Base-by-base conservation (phyloP, 441 rosid genomes). In the Eruca vesicaria region DNA sequence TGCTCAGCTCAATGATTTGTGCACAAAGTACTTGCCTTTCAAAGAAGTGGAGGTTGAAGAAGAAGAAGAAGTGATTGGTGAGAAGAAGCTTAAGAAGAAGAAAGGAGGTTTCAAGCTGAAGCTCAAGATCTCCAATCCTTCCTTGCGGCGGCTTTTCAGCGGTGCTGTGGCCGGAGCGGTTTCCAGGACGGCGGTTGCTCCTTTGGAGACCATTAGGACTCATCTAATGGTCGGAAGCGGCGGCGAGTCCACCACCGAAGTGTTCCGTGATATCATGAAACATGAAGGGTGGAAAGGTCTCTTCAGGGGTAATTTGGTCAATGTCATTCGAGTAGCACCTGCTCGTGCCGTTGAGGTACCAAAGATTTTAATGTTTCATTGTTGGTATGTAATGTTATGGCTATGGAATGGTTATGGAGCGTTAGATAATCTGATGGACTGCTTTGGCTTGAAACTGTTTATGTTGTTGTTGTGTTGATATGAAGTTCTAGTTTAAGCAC, bases 211-310 rank as follows among this genome's bases (percentile, higher is more conserved):
- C 6, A 82, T 92, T 59, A 89, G 96, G 82, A 92, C 98, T 7
- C 98, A 90, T 86, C 83, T 92, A 83, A 92, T 92, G 98, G 98
- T 92, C 32, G 98, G 98, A 15, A 89, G 86, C 59, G 84, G 90
- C 45, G 98, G 98, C 55, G 82, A 86, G 78, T 77, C 93, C 21
- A 82, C 88, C 3, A 43, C 72, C 10, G 90, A 92, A 74, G 98
- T 92, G 58, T 92, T 92, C 67, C 45, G 88, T 20, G 80, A 87
- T 69, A 92, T 92, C 38, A 83, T 90, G 89, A 79, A 84, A 75
- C 81, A 73, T 72, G 97, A 92, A 74, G 98, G 98, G 2, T 92
- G 97, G 98, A 89, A 71, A 75, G 97, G 97, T 0, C 76, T 92
- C 84, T 92, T 92, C 66, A 85, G 98, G 81, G 98, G 98, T 20